Conservation (phyloP, 306 rosid species). For the Echinosophora koreensis region DNA sequence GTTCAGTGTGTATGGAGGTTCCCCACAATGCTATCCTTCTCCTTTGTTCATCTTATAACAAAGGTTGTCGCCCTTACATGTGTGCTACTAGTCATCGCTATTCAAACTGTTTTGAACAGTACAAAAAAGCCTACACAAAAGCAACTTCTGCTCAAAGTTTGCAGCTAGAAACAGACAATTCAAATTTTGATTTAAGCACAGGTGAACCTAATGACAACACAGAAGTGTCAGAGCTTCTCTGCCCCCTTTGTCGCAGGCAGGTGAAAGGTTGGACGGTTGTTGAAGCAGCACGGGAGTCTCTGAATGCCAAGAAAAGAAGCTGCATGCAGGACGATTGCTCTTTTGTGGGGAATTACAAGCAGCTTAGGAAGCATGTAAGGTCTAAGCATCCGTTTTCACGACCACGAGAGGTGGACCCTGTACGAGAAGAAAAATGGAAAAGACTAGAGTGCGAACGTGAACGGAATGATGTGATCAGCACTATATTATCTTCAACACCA, state of each 20-base stretch:
- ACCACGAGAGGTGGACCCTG: slow-evolving; percentile 93
- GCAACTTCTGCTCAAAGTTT: slow-evolving; percentile 60
- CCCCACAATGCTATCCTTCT: slow-evolving; percentile 99
- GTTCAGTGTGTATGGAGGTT: slow-evolving; percentile 97
- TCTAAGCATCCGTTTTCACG: slow-evolving; percentile 89
- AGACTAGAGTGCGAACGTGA: slow-evolving; percentile 88
- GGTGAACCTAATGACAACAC: slow-evolving; percentile 57
- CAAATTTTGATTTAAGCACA: slow-evolving; percentile 53
- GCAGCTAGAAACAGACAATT: slow-evolving; percentile 52
- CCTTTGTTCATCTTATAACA: slow-evolving; percentile 94
- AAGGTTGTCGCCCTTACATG: slow-evolving; percentile 98
- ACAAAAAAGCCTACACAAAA: slow-evolving; percentile 88
- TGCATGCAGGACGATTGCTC: slow-evolving; percentile 93
- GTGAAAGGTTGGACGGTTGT: slow-evolving; percentile 99
- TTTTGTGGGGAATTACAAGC: slow-evolving; percentile 77
- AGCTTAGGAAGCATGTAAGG: slow-evolving; percentile 87
- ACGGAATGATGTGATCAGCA: slow-evolving; percentile 92
- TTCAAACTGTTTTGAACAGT: slow-evolving; percentile 96
- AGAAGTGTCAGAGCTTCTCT: slow-evolving; percentile 80
- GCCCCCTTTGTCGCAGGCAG: slow-evolving; percentile 95
- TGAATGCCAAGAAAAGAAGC: slow-evolving; percentile 87
- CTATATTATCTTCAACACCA: slow-evolving; percentile 86
- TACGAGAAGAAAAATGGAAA: slow-evolving; percentile 89
- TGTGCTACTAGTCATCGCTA: slow-evolving; percentile 92
- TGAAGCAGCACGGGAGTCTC: slow-evolving; percentile 82